These are phyloP conservation scores for Neocallimastix lanati DNA, from an alignment of 192 early-diverging fungal genomes.

Conservation along the genomic window DNA sequence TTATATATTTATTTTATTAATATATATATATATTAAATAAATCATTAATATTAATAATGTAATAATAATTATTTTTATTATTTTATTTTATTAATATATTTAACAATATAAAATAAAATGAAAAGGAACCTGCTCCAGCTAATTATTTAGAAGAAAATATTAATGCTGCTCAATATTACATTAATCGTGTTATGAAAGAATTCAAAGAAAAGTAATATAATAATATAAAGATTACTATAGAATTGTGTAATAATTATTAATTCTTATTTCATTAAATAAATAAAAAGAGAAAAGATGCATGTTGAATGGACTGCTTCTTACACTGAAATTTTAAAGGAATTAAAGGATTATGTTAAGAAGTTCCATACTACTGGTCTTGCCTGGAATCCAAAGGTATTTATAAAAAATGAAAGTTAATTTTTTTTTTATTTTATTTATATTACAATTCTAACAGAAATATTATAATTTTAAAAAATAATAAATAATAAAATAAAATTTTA, in stretches of 20 bases:
- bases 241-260: too few relatives aligned
- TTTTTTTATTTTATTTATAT: too few relatives aligned
- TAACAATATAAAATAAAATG: too few relatives aligned
- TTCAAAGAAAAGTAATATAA: slow-evolving; percentile 61
- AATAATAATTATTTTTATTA: too few relatives aligned
- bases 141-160: slow-evolving; percentile 76
- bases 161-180: slow-evolving; percentile 81
- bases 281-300: slow-evolving; percentile 46
- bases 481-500: too few relatives aligned
- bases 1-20: too few relatives aligned
- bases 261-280: neutral
- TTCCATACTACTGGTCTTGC: slow-evolving; percentile 69
- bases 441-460: too few relatives aligned
- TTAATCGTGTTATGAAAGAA: slow-evolving; percentile 75
- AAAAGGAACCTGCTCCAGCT: slow-evolving; percentile 66
- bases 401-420: neutral
- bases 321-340: slow-evolving; percentile 43
- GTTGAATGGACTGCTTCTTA: slow-evolving; percentile 72
- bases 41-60: too few relatives aligned
- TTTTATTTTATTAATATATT: too few relatives aligned
- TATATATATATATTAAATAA: too few relatives aligned
- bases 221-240: too few relatives aligned
- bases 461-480: too few relatives aligned
- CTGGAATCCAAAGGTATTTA: slow-evolving; percentile 64
- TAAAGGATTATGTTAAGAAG: slow-evolving; percentile 76